Evolutionary conservation across 2,329 filamentous ascomycete genomes (phyloP).

Genomic region (Epichloe amarillans): DNA sequence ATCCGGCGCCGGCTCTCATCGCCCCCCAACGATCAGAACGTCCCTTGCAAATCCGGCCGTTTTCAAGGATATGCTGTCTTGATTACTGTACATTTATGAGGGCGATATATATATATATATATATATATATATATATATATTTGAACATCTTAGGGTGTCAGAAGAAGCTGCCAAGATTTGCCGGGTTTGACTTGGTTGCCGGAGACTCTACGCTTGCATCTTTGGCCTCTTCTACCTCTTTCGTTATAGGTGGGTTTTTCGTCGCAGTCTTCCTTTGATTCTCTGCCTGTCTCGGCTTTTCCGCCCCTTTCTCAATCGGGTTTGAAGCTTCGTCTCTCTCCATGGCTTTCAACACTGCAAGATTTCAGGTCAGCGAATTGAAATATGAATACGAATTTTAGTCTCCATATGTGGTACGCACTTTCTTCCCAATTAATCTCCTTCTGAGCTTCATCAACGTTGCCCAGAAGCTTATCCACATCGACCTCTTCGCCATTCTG

Average conservation of each 20-base stretch:
- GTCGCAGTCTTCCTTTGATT: constrained; percentile 1
- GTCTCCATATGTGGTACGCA: constrained; percentile 24
- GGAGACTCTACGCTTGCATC: constrained; percentile 7
- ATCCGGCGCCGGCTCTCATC: constrained; percentile 2
- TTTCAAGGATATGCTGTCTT: constrained; percentile 51
- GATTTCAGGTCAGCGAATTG: constrained; percentile 7
- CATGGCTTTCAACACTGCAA: constrained; percentile 49
- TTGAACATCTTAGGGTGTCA: constrained; percentile 19
- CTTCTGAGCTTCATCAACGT: constrained; percentile 51
- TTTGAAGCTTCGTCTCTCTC: constrained; percentile 47
- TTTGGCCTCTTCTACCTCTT: constrained; percentile 5
- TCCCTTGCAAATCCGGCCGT: constrained; percentile 11
- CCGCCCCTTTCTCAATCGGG: constrained; percentile 17
- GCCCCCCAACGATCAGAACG: not conserved
- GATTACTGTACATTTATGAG: constrained; percentile 14
- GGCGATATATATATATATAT: constrained; percentile 1
- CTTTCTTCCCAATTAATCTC: constrained; percentile 85
- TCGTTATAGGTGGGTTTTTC: constrained; percentile 5
- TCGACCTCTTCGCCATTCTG: constrained; percentile 67
- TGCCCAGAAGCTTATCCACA: constrained; percentile 69
- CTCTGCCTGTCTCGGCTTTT: not conserved
- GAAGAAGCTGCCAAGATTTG: constrained; percentile 36
- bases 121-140: constrained; percentile 1
- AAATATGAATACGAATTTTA: not conserved
- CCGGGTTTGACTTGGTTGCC: constrained; percentile 14